Evolutionary conservation across 768 basidiomycete genomes (phyloP).

Genomic region (Calocybe indica): DNA sequence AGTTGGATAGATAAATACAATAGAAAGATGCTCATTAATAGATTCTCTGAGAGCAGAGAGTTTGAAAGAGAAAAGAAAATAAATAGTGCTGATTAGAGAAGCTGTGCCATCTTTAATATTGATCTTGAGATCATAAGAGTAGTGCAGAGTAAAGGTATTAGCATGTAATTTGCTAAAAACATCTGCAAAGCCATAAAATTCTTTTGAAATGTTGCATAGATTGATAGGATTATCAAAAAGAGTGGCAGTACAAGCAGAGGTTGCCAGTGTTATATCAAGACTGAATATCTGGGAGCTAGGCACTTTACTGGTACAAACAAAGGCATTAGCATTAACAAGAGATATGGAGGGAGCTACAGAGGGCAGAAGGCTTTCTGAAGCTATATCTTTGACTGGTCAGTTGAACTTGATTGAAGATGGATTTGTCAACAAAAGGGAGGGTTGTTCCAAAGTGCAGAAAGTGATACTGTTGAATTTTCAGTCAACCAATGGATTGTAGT

Average conservation of each 20-base stretch:
- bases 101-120: slow-evolving; percentile 20
- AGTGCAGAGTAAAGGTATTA: slow-evolving; percentile 19
- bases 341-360: not conserved
- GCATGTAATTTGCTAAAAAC: slow-evolving; percentile 20
- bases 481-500: not conserved
- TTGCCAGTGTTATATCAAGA: not conserved
- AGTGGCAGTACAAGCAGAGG: not conserved
- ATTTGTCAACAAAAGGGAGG: not conserved
- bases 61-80: slow-evolving; percentile 19
- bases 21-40: slow-evolving; percentile 20
- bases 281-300: slow-evolving; percentile 1
- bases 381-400: no score
- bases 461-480: slow-evolving; percentile 2
- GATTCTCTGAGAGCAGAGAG: slow-evolving; percentile 17
- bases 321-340: slow-evolving; percentile 2
- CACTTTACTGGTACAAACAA: slow-evolving; percentile 3
- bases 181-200: not conserved
- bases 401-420: not conserved
- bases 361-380: no score
- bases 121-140: slow-evolving; percentile 25
- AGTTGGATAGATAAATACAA: slow-evolving; percentile 20
- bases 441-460: not conserved
- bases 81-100: slow-evolving; percentile 12
- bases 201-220: not conserved
- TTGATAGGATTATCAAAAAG: not conserved